Base-by-base conservation (phyloP, 306 rosid genomes). In the Cyamopsis tetragonoloba region DNA sequence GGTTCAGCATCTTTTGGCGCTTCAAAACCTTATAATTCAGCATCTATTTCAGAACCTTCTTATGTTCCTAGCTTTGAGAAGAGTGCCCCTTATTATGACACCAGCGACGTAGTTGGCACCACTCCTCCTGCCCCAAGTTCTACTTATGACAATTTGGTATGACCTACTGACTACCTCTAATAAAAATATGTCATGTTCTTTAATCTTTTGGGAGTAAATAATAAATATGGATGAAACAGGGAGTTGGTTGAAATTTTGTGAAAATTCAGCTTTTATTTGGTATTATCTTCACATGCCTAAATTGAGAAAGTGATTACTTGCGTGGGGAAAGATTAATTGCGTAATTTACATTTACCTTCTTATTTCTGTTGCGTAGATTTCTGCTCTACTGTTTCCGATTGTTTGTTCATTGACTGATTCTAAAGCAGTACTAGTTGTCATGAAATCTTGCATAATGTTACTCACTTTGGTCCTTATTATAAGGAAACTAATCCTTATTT, bases 101-200 rank as follows among this genome's bases (percentile, higher is more conserved):
- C 80, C 28, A 82, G 58, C 51, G 30, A 58, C 17, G 0, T 0
- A 31, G 44, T 34, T 17, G 64, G 64, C 65, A 61, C 89, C 61
- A 86, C 87, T 54, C 91, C 90, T 68, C 77, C 96, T 10, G 77
- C 80, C 15, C 48, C 90, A 50, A 90, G 78, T 65, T 81, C 96
- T 7, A 71, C 81, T 15, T 83, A 80, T 56, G 97, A 93, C 72
- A 69, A 75, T 75, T 88, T 78, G 97, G 96, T 93, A 59, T 18
- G n/a, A 26, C 17, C 55, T 55, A 20, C 61, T 60, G 68, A 23
- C 19, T 54, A 28, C 46, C 66, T 70, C 62, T 13, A 26, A 38
- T 41, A 26, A 4, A 55, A 70, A 56, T 47, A 0, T 32, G 37
- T 4, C 20, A 50, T 30, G 59, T 69, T 50, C 30, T 6, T 48